Evolutionary conservation across 192 early-diverging fungal genomes (phyloP).

Genomic region (Paraglomus occultum): DNA sequence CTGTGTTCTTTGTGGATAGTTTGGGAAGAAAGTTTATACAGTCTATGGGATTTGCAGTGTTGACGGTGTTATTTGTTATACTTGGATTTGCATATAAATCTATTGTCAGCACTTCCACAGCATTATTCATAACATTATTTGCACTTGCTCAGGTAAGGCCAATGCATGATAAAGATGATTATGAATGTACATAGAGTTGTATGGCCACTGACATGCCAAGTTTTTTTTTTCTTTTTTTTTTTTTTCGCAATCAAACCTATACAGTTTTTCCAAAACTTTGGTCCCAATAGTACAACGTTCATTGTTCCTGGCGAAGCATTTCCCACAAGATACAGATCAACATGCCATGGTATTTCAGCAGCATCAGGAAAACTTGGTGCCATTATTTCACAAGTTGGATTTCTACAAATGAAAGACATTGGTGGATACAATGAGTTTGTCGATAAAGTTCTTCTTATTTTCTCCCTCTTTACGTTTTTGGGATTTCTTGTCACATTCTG

Average conservation of each 20-base stretch:
- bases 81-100: constrained; percentile 69
- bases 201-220: too few relatives aligned
- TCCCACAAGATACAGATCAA: constrained; percentile 79
- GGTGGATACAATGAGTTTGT: constrained; percentile 65
- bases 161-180: background rate
- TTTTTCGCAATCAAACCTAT: too few relatives aligned
- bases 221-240: too few relatives aligned
- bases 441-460: constrained; percentile 63
- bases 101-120: constrained; percentile 56
- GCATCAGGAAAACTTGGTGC: constrained; percentile 79
- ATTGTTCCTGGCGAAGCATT: constrained; percentile 81
- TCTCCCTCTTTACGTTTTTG: constrained; percentile 75
- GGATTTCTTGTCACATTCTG: constrained; percentile 64
- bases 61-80: constrained; percentile 49
- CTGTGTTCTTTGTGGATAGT: constrained; percentile 81
- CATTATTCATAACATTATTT: constrained; percentile 40
- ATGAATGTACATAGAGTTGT: too few relatives aligned
- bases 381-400: constrained; percentile 71
- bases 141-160: constrained; percentile 6
- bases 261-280: constrained; percentile 91
- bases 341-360: constrained; percentile 78
- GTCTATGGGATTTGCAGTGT: constrained; percentile 74
- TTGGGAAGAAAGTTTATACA: constrained; percentile 90
- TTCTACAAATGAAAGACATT: constrained; percentile 66
- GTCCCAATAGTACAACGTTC: constrained; percentile 91